A percentile compares a stretch with the other conserved stretches of the same genome.
Conservation (phyloP, 2,329 filamentous ascomycete genomes). For the Xylariaceae sp. region DNA sequence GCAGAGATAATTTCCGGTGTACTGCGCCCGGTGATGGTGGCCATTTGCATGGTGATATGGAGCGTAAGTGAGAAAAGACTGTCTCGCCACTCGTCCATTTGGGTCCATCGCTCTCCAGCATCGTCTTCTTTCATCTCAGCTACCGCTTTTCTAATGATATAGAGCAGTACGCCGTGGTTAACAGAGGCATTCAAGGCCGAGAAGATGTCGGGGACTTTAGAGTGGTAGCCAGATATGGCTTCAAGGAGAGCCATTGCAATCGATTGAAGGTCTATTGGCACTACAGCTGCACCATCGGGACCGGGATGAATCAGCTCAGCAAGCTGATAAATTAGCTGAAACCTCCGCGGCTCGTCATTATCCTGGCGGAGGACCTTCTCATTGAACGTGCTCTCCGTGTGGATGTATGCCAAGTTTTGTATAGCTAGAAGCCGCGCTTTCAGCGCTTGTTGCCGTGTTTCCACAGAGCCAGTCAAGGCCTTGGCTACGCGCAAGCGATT, state of each 20-base stretch:
- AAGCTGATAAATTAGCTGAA: slow-evolving; percentile 88
- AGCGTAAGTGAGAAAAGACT: slow-evolving; percentile 84
- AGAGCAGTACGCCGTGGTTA: slow-evolving; percentile 92
- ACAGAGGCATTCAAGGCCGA: slow-evolving; percentile 92
- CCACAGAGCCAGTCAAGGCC: slow-evolving; percentile 62
- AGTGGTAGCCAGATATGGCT: slow-evolving; percentile 74
- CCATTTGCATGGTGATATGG: slow-evolving; percentile 71
- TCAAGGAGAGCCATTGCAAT: slow-evolving; percentile 78
- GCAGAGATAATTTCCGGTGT: slow-evolving; percentile 75
- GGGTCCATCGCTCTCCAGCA: slow-evolving; percentile 56
- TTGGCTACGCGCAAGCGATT: slow-evolving; percentile 80
- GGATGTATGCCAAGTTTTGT: slow-evolving; percentile 86
- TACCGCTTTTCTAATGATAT: slow-evolving; percentile 86
- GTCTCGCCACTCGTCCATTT: slow-evolving; percentile 83
- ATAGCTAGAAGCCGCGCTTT: slow-evolving; percentile 81
- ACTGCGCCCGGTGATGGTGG: slow-evolving; percentile 29
- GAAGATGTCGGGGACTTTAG: slow-evolving; percentile 75
- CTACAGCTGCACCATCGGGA: slow-evolving; percentile 59
- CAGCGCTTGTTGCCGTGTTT: slow-evolving; percentile 70
- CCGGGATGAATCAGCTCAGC: slow-evolving; percentile 87
- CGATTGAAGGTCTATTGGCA: slow-evolving; percentile 76
- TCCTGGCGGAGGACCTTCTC: slow-evolving; percentile 85
- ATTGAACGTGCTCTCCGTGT: slow-evolving; percentile 75
- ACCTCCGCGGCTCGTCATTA: slow-evolving; percentile 79
- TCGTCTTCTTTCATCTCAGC: slow-evolving; percentile 66